Conservation (phyloP, 306 rosid species). For the Psophocarpus tetragonolobus region DNA sequence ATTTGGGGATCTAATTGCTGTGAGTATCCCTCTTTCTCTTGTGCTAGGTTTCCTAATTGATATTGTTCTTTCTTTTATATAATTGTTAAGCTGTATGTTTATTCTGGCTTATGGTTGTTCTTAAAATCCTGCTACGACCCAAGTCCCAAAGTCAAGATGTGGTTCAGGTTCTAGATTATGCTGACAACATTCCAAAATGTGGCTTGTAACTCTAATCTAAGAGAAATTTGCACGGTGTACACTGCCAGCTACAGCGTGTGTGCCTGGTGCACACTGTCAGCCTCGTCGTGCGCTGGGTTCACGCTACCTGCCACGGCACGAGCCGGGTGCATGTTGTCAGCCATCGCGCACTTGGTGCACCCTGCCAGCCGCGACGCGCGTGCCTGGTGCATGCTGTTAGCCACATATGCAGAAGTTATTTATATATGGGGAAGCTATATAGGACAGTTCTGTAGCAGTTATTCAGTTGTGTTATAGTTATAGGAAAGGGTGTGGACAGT, state of each 20-base stretch:
- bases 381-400: too few species aligned
- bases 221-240: neutral
- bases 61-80: conserved; percentile 5
- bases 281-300: too few species aligned
- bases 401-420: neutral
- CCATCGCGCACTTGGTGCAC: too few species aligned
- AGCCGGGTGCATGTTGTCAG: too few species aligned
- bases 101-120: conserved; percentile 12
- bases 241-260: too few species aligned
- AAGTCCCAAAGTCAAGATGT: neutral
- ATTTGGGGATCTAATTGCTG: conserved; percentile 96
- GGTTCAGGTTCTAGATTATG: neutral
- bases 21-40: conserved; percentile 50
- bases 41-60: neutral
- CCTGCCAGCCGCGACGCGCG: too few species aligned
- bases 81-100: neutral
- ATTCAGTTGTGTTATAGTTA: neutral
- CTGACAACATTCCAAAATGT: neutral
- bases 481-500: neutral
- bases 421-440: neutral
- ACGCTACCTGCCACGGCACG: too few species aligned
- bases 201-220: neutral
- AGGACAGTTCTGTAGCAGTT: neutral
- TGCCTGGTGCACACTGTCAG: too few species aligned
- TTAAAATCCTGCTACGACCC: neutral